A percentile compares a stretch with the other conserved stretches of the same genome.
Evolutionary conservation across 2,329 filamentous ascomycete species (phyloP).

Genomic region (Coniochaeta pulveracea): DNA sequence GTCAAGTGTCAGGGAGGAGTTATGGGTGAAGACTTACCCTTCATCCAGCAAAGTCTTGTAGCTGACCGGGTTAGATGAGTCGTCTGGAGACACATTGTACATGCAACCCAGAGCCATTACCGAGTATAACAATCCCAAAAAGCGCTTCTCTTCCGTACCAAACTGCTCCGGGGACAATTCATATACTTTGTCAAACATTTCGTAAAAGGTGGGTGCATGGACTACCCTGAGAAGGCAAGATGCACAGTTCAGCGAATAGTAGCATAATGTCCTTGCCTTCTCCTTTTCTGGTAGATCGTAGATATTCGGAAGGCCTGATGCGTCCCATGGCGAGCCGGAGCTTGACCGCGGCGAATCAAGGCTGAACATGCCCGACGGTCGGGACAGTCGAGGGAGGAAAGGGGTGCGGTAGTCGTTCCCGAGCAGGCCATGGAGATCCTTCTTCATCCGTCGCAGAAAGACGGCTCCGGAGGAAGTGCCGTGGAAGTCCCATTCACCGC

Average conservation of each 20-base stretch:
- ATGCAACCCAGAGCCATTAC: conserved; percentile 63
- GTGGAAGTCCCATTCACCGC: conserved; percentile 89
- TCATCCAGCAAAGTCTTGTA: conserved; percentile 43
- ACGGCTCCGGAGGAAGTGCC: conserved; percentile 86
- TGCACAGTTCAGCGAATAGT: conserved; percentile 44
- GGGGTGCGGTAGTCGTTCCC: conserved; percentile 50
- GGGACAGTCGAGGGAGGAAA: conserved; percentile 39
- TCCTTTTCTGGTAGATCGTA: conserved; percentile 60
- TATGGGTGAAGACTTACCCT: conserved; percentile 31
- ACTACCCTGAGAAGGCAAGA: conserved; percentile 57
- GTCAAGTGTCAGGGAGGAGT: neutral
- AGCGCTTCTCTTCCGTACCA: conserved; percentile 53
- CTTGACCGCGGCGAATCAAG: conserved; percentile 60
- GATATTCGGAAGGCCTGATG: conserved; percentile 35
- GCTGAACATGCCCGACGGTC: conserved; percentile 36
- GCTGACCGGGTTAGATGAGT: conserved; percentile 31
- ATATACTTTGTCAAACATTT: conserved; percentile 68
- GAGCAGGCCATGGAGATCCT: conserved; percentile 72
- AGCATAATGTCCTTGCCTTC: conserved; percentile 38
- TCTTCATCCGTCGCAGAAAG: conserved; percentile 77
- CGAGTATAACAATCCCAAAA: conserved; percentile 60
- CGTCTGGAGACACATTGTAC: conserved; percentile 49
- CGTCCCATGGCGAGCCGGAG: conserved; percentile 52
- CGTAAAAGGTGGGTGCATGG: conserved; percentile 72
- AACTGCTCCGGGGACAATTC: conserved; percentile 52